Percentiles rank a stretch among this genome's conserved stretches.
phyloP scores from a whole-genome alignment of 1,284 basidiomycete genomes.

The Rhizoctonia solani region DNA sequence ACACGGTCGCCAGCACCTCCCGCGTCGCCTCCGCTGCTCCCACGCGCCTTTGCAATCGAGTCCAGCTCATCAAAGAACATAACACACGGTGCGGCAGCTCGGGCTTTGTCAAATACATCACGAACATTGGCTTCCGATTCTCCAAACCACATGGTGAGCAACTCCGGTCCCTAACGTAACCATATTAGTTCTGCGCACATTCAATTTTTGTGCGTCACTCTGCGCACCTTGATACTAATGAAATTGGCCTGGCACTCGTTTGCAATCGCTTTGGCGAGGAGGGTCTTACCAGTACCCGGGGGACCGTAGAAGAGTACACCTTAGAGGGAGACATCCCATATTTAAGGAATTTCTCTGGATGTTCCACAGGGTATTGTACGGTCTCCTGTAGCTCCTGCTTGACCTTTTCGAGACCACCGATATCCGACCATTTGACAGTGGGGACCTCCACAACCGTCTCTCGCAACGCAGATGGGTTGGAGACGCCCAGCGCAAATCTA shows the following conservation, averaged over 20 bases:
- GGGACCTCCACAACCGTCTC: slow-evolving; percentile 97
- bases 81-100: slow-evolving; percentile 97
- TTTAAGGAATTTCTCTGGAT: slow-evolving; percentile 99
- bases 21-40: slow-evolving; percentile 77
- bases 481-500: slow-evolving; percentile 91
- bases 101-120: slow-evolving; percentile 99
- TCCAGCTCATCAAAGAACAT: slow-evolving; percentile 99
- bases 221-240: slow-evolving; percentile 83
- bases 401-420: slow-evolving; percentile 99
- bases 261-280: slow-evolving; percentile 96
- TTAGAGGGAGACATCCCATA: slow-evolving; percentile 99
- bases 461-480: slow-evolving; percentile 95
- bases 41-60: slow-evolving; percentile 97
- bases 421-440: slow-evolving; percentile 97
- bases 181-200: slow-evolving; percentile 1
- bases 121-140: slow-evolving; percentile 99
- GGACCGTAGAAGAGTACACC: slow-evolving; percentile 98
- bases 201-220: neutral
- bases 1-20: slow-evolving; percentile 98
- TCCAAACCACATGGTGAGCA: slow-evolving; percentile 99
- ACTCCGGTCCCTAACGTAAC: slow-evolving; percentile 79
- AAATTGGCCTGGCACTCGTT: slow-evolving; percentile 99
- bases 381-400: slow-evolving; percentile 99
- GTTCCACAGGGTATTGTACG: slow-evolving; percentile 99
- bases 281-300: slow-evolving; percentile 95